Evolutionary conservation across 2,329 filamentous ascomycete genomes (phyloP).

Genomic region (Sporothrix globosa): DNA sequence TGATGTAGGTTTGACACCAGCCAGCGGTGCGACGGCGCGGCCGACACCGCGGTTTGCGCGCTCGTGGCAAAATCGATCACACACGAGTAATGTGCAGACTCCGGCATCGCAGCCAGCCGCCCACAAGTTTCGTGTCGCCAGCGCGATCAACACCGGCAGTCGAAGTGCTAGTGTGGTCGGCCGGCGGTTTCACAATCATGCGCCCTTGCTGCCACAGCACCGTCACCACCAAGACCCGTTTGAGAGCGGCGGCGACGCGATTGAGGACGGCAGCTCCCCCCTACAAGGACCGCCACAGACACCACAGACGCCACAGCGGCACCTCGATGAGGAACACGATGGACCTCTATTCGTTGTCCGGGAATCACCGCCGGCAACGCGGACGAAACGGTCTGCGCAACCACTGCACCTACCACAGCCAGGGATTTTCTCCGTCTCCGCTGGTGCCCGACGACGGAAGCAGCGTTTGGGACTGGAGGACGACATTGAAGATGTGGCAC

Average conservation of each 20-base stretch:
- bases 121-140: conserved; percentile 6
- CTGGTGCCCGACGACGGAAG: not conserved
- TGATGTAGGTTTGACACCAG: not conserved
- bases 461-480: conserved; percentile 1
- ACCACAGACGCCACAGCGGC: not conserved
- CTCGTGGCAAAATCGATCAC: conserved; percentile 24
- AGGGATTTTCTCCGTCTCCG: not conserved
- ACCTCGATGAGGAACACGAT: not conserved
- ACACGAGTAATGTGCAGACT: not conserved
- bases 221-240: not conserved
- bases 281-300: not conserved
- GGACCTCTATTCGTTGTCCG: not conserved
- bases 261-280: conserved; percentile 34
- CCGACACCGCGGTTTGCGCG: conserved; percentile 31
- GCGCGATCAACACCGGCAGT: not conserved
- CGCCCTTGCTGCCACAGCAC: not conserved
- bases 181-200: not conserved
- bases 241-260: conserved; percentile 21
- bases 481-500: conserved; percentile 32
- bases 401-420: not conserved
- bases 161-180: not conserved
- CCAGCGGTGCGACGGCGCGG: conserved; percentile 8
- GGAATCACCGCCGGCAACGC: conserved; percentile 2
- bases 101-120: not conserved
- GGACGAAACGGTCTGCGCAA: not conserved